These are phyloP conservation scores for Sporothrix protearum DNA, from an alignment of 2,329 filamentous ascomycete species.

Conservation along the genomic window DNA sequence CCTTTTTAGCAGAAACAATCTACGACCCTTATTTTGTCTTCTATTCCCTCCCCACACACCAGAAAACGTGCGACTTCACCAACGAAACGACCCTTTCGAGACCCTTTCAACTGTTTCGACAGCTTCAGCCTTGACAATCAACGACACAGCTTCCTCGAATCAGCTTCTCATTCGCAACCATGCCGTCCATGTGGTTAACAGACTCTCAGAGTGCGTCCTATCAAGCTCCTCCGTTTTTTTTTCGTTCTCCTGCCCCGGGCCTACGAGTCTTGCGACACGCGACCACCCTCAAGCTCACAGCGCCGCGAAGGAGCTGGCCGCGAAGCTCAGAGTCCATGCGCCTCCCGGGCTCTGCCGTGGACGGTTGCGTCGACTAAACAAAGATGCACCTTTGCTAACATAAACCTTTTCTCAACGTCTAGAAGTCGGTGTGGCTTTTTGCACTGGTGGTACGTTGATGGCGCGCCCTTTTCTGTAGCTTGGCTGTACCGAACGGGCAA, in stretches of 20 bases:
- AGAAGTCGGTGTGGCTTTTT: constrained; percentile 98
- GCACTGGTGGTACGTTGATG: constrained; percentile 77
- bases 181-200: constrained; percentile 94
- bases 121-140: constrained; percentile 1
- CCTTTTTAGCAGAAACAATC: background rate
- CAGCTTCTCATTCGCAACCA: constrained; percentile 34
- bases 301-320: background rate
- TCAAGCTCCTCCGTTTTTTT: background rate
- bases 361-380: background rate
- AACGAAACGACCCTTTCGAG: background rate
- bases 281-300: background rate
- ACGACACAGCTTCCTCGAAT: background rate
- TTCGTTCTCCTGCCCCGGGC: background rate
- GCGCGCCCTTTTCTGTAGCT: background rate
- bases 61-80: constrained; percentile 1
- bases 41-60: constrained; percentile 10
- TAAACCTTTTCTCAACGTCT: constrained; percentile 25
- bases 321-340: background rate
- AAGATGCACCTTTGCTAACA: constrained; percentile 31
- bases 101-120: background rate
- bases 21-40: constrained; percentile 13
- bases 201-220: constrained; percentile 83
- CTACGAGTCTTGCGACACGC: constrained; percentile 22
- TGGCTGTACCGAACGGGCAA: background rate
- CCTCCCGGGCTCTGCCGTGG: background rate